Evolutionary conservation across 2,329 filamentous ascomycete genomes (phyloP), one percentile per base, ranked within the genome.

Genomic region (Ophidiomyces ophidiicola): DNA sequence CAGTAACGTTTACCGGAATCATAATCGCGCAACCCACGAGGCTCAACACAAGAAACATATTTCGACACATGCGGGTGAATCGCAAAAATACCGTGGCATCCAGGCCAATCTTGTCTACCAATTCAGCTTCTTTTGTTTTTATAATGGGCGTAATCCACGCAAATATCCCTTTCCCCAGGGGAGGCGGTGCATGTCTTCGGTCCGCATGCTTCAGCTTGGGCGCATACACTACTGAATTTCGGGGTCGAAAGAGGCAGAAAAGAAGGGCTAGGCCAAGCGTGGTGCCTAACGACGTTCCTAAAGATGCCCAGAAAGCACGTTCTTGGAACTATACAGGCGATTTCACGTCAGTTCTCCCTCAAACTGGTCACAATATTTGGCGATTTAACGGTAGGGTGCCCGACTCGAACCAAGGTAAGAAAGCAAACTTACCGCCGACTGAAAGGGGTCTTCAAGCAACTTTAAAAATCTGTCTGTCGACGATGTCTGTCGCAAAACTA

Each of bases 141-240:
- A 86, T 70, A 21, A 98, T 66, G 0, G 88, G 87, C 14, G 68
- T 68, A 21, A 93, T 59, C 90, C 90, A 98, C 33, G 85, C 79
- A 56, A 93, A 86, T 6, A 88, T 66, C n/a, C 83, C 81, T 55
- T 81, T 92, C 41, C 82, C 83, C 52, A 96, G 72, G 1, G 82
- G 77, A 8, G 90, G 90, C 12, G 88, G 90, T 6, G 82, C 76
- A 64, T 94, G 86, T 60, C 81, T 85, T 50, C 85, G 78, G 58
- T 96, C 88, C 56, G 85, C 82, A 67, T 94, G 80, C 58, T 93
- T 93, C 34, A 92, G 70, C 58, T 92, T 88, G 28, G 90, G 90
- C 3, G 90, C 87, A 63, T 98, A 98, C 33, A 98, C 84, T 50
- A 88, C 74, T 41, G 80, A 81, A 60, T 96, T 88, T 61, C 87